These are phyloP conservation scores for Larix sibirica DNA, from an alignment of 83 land plant genomes.

Conservation along the genomic window DNA sequence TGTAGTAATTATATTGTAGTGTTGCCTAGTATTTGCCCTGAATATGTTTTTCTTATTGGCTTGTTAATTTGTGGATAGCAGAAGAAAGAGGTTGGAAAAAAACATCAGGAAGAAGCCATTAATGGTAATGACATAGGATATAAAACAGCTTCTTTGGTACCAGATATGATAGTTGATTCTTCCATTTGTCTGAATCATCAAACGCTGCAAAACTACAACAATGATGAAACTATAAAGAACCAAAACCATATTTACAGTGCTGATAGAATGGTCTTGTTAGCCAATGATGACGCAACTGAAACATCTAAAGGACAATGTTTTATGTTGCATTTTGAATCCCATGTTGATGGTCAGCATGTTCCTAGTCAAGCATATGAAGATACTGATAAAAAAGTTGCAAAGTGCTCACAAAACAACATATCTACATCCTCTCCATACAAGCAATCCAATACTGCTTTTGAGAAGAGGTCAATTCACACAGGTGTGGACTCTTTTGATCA, in stretches of 20 bases:
- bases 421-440: neutral
- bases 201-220: neutral
- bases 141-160: too few relatives aligned
- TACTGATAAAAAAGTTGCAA: neutral
- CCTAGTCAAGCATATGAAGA: neutral
- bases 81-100: neutral
- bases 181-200: neutral
- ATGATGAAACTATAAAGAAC: neutral
- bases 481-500: neutral
- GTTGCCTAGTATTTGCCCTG: neutral
- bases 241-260: neutral
- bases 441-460: neutral
- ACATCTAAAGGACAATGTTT: too few relatives aligned
- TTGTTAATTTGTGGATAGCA: neutral
- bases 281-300: neutral
- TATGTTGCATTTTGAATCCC: too few relatives aligned
- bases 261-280: neutral
- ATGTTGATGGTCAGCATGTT: neutral
- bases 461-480: neutral
- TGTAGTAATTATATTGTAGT: neutral
- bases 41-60: neutral
- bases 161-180: too few relatives aligned
- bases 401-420: neutral
- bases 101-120: neutral
- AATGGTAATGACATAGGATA: too few relatives aligned